These are phyloP conservation scores for Ganoderma multipileum DNA, from an alignment of 1,284 basidiomycete genomes.

Conservation along the genomic window DNA sequence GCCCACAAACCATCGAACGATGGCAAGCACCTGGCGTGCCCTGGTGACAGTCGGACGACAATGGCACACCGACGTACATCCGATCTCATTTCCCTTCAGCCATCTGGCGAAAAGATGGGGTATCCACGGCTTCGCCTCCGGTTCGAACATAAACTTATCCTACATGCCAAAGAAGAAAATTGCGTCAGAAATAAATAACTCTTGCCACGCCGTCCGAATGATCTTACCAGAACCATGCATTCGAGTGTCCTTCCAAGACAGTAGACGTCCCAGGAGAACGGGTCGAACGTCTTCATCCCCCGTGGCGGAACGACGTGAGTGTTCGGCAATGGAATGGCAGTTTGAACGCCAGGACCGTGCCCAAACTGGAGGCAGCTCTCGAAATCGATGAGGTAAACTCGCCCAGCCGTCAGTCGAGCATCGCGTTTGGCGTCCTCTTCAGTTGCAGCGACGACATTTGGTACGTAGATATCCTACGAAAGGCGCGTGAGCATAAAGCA, in stretches of 20 bases:
- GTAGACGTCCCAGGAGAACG: constrained; percentile 1
- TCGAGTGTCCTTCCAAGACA: neutral
- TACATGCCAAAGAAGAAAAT: neutral
- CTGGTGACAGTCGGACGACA: neutral
- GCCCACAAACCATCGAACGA: neutral
- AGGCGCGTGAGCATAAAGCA: neutral
- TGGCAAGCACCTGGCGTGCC: neutral
- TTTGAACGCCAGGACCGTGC: neutral
- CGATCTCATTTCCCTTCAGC: neutral
- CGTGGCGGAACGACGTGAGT: neutral
- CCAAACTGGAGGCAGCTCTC: neutral
- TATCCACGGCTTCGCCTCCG: neutral
- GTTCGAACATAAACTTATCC: neutral
- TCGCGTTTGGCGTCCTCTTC: neutral
- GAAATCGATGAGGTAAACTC: neutral
- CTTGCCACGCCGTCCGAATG: neutral
- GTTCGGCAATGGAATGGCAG: too few relatives aligned
- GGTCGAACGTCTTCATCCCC: neutral
- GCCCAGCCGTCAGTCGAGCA: neutral
- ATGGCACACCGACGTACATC: neutral
- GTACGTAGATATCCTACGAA: neutral
- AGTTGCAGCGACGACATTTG: neutral
- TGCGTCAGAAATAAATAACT: neutral
- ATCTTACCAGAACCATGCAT: neutral
- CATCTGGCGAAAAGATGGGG: neutral